Evolutionary conservation across 2,329 filamentous ascomycete genomes (phyloP), one percentile per base, ranked within the genome.

Genomic region (Tolypocladium nubicola): DNA sequence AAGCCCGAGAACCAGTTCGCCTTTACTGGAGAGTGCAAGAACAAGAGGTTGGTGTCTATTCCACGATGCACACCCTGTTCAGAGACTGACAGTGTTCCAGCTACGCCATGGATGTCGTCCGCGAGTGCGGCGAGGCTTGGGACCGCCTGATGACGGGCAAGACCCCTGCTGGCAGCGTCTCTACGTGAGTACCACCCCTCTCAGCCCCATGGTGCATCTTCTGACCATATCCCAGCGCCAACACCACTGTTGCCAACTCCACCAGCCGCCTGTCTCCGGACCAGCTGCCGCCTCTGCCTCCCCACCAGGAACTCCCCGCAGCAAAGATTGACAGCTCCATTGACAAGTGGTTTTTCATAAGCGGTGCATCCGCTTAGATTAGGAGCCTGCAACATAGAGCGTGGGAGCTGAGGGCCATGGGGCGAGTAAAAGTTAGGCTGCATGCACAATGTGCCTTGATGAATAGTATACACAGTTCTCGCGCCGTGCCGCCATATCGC

Each of bases 261-360:
- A 75, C 83, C 66, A 84, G 85, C 77, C 88, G 87, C 68, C 82
- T 89, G 68, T 79, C 85, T 62, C 75, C 83, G 63, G 79, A 81
- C 69, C 81, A 88, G 76, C 81, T 96, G 62, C 85, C 87, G 62
- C 86, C 84, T 70, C 85, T 99, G 65, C 90, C 91, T 60, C 71
- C 82, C 62, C 80, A 89, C 77, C 83, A 97, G 84, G 87, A 95
- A 70, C 80, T 95, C 59, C 73, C 83, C 57, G 85, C 94, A 60
- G 93, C 87, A 64, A 92, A 93, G 70, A 96, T 99, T 68, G 94
- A 99, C 73, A 83, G 85, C 73, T 95, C 87, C 76, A 96, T 97
- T 72, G 94, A 99, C 85, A 99, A 99, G 86, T 99, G 94, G 94
- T 99, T 99, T 88, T 99, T 97, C 86, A 99, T 99, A 78, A 96